Evolutionary conservation across 495 filamentous ascomycete genomes (phyloP).

Genomic region (Talaromyces liani): DNA sequence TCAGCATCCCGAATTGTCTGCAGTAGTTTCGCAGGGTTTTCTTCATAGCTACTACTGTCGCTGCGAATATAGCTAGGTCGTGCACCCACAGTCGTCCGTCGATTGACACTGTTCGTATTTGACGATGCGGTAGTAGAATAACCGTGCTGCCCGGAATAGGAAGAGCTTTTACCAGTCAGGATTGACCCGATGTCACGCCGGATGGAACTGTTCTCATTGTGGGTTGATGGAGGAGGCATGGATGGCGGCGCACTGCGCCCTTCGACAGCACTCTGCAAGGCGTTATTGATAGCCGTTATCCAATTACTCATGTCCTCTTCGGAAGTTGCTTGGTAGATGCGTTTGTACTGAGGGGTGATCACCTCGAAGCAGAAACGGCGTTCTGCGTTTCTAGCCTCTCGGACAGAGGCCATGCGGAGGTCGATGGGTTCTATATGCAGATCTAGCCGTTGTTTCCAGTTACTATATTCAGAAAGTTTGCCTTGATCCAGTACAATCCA

Average conservation of each 20-base stretch:
- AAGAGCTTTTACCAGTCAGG: slow-evolving; percentile 87
- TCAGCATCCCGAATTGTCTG: slow-evolving; percentile 85
- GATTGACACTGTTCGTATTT: slow-evolving; percentile 52
- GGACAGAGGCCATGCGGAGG: slow-evolving; percentile 90
- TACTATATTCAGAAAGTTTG: slow-evolving; percentile 94
- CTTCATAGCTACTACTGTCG: slow-evolving; percentile 63
- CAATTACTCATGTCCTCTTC: slow-evolving; percentile 97
- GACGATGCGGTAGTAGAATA: slow-evolving; percentile 33
- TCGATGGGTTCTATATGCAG: slow-evolving; percentile 98
- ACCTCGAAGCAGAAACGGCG: slow-evolving; percentile 97
- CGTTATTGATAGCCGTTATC: slow-evolving; percentile 96
- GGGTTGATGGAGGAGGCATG: slow-evolving; percentile 35
- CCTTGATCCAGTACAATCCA: slow-evolving; percentile 98
- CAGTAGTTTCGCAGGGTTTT: slow-evolving; percentile 76
- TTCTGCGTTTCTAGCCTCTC: slow-evolving; percentile 89
- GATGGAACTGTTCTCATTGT: slow-evolving; percentile 45
- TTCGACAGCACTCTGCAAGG: slow-evolving; percentile 91
- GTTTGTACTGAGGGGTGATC: slow-evolving; percentile 93
- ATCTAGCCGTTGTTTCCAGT: slow-evolving; percentile 97
- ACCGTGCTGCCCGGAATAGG: slow-evolving; percentile 53
- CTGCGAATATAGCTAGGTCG: slow-evolving; percentile 66
- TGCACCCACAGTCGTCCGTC: slow-evolving; percentile 85
- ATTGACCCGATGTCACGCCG: slow-evolving; percentile 83
- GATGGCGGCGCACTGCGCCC: slow-evolving; percentile 51
- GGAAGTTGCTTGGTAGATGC: slow-evolving; percentile 95